These are phyloP conservation scores for Tuber calosporum DNA, from an alignment of 495 filamentous ascomycete genomes.

Conservation along the genomic window DNA sequence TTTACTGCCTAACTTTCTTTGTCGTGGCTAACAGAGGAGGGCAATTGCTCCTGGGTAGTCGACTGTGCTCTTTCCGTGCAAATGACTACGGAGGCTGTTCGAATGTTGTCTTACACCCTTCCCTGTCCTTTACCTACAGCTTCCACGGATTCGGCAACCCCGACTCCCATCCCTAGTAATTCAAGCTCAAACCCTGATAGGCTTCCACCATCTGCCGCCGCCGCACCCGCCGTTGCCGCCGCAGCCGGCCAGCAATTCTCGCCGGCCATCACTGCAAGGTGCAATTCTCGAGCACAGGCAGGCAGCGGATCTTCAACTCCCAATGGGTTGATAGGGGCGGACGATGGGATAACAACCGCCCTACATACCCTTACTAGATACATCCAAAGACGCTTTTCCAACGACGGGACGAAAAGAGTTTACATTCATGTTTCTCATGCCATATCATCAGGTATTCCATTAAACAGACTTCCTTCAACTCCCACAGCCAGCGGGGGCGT, in stretches of 20 bases:
- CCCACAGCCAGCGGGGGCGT: constrained; percentile 20
- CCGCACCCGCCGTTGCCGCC: constrained; percentile 39
- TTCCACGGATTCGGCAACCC: constrained; percentile 28
- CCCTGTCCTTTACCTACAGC: constrained; percentile 41
- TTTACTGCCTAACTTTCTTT: constrained; percentile 8
- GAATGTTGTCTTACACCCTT: constrained; percentile 43
- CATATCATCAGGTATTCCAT: constrained; percentile 39
- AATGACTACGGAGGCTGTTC: constrained; percentile 39
- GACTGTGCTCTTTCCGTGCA: constrained; percentile 35
- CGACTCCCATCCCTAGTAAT: constrained; percentile 38
- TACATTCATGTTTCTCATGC: constrained; percentile 41
- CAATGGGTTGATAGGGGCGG: constrained; percentile 29
- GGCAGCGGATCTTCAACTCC: constrained; percentile 30
- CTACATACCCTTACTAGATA: constrained; percentile 37
- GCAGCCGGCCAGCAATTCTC: constrained; percentile 41
- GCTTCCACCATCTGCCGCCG: constrained; percentile 38
- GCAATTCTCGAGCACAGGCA: constrained; percentile 24
- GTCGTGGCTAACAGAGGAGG: constrained; percentile 27
- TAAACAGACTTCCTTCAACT: constrained; percentile 38
- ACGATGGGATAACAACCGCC: constrained; percentile 40
- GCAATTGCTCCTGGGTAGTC: constrained; percentile 16
- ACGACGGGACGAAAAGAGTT: constrained; percentile 31
- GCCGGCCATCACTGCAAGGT: constrained; percentile 36
- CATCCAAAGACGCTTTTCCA: constrained; percentile 34
- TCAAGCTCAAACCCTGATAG: constrained; percentile 28